Conservation (phyloP, 441 rosid genomes). For the Jatropha multifida region DNA sequence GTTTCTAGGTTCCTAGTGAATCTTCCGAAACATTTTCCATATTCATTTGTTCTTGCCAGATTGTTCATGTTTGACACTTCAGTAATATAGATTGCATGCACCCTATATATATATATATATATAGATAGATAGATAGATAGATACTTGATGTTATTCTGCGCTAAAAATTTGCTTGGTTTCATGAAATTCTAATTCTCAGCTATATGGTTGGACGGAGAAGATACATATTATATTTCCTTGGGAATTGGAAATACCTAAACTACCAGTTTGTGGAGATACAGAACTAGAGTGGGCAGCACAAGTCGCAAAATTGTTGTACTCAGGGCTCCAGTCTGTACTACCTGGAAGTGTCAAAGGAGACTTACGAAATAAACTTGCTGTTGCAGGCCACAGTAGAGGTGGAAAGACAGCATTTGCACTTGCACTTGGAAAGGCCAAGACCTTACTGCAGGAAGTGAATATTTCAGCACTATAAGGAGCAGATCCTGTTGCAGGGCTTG, state of each 20-base stretch:
- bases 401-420: slow-evolving; percentile 54
- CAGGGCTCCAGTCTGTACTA: slow-evolving; percentile 31
- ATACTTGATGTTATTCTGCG: too few relatives aligned
- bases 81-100: too few relatives aligned
- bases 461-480: slow-evolving; percentile 43
- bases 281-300: slow-evolving; percentile 42
- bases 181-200: too few relatives aligned
- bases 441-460: slow-evolving; percentile 15
- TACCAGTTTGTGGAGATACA: slow-evolving; percentile 25
- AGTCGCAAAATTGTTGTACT: slow-evolving; percentile 40
- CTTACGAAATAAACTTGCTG: slow-evolving; percentile 22
- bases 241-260: background rate
- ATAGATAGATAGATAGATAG: too few relatives aligned
- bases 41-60: too few relatives aligned
- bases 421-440: slow-evolving; percentile 38
- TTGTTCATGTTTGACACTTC: too few relatives aligned
- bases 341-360: slow-evolving; percentile 27
- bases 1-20: too few relatives aligned
- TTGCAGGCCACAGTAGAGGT: slow-evolving; percentile 57
- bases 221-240: too few relatives aligned
- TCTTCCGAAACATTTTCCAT: too few relatives aligned
- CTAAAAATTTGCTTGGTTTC: too few relatives aligned
- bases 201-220: too few relatives aligned
- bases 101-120: too few relatives aligned
- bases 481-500: slow-evolving; percentile 48